Evolutionary conservation across 257 asterid genomes (phyloP).

Genomic region (Lycium barbarum): DNA sequence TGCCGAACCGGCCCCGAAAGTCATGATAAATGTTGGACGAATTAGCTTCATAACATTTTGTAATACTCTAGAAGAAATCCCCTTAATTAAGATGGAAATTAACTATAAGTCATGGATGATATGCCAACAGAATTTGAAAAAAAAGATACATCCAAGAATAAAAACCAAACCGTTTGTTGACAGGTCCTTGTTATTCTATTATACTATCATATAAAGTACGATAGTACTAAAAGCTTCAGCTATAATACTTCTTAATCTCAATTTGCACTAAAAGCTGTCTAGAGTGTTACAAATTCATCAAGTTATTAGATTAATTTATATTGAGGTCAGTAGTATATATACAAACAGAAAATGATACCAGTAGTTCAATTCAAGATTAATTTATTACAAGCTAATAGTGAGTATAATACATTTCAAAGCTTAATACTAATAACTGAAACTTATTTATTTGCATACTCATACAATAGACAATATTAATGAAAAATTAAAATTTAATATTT

Average conservation of each 20-base stretch:
- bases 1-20: neutral
- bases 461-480: too few relatives aligned
- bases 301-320: neutral
- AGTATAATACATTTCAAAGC: neutral
- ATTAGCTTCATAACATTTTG: neutral
- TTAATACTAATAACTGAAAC: neutral
- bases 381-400: neutral
- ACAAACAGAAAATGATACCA: slow-evolving; percentile 4
- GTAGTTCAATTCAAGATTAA: slow-evolving; percentile 1
- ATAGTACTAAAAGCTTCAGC: neutral
- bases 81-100: neutral
- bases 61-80: slow-evolving; percentile 2
- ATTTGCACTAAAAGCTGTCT: neutral
- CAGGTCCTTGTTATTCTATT: neutral
- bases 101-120: neutral
- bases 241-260: neutral
- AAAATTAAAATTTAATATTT: neutral
- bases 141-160: slow-evolving; percentile 17
- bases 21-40: neutral
- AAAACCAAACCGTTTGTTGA: neutral
- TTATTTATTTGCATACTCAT: too few relatives aligned
- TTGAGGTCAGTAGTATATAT: neutral
- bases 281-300: neutral
- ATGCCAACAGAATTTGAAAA: neutral
- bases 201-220: neutral